Conservation (phyloP, 805 yeast species). For the Yamadazyma tumulicola region DNA sequence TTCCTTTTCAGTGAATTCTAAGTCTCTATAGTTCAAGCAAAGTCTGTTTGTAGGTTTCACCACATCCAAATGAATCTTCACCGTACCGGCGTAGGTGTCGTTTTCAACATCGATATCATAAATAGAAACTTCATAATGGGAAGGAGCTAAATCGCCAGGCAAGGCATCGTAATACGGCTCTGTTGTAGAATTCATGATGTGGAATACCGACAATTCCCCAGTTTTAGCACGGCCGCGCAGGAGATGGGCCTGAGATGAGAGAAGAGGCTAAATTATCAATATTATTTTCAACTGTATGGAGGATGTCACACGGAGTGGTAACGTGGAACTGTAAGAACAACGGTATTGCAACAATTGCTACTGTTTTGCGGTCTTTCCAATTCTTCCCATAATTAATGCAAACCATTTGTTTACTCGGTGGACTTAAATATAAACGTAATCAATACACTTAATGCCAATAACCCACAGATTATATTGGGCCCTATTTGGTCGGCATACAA, state of each 20-base stretch:
- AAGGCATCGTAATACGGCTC: slow-evolving; percentile 48
- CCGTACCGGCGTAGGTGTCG: slow-evolving; percentile 47
- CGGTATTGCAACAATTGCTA: no score
- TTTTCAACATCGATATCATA: slow-evolving; percentile 55
- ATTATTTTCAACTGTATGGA: no score
- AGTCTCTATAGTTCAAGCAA: slow-evolving; percentile 46
- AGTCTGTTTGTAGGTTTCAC: slow-evolving; percentile 40
- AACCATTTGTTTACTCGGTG: slow-evolving; percentile 21
- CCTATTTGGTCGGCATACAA: slow-evolving; percentile 87
- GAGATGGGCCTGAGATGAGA: no score
- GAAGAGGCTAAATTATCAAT: no score
- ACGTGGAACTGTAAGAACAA: no score
- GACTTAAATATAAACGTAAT: slow-evolving; percentile 55
- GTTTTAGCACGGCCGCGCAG: no score
- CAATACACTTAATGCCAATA: slow-evolving; percentile 66
- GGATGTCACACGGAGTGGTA: no score
- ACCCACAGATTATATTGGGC: slow-evolving; percentile 76
- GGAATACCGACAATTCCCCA: no score
- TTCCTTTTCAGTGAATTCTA: slow-evolving; percentile 23
- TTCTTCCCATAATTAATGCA: no score
- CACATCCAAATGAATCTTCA: slow-evolving; percentile 46
- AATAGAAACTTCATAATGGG: slow-evolving; percentile 62
- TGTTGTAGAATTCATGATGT: no score
- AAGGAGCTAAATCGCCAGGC: slow-evolving; percentile 67
- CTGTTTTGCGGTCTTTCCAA: no score